A percentile compares a stretch with the other conserved stretches of the same genome.
These are phyloP conservation scores for Trichoderma erinaceum DNA, from an alignment of 495 filamentous ascomycete species.

Conservation along the genomic window DNA sequence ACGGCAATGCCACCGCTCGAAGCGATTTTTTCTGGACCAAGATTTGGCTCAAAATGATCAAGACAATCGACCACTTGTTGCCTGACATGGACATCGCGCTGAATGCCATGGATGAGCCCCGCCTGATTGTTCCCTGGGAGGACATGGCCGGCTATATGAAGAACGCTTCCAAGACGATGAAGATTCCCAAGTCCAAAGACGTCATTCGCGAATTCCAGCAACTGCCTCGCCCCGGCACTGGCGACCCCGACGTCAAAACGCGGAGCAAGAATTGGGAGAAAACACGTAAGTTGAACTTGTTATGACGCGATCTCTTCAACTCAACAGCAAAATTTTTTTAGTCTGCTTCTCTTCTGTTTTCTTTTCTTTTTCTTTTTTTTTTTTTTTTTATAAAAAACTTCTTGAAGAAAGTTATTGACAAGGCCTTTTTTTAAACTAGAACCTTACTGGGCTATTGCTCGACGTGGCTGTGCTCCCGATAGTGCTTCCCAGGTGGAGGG, in stretches of 20 bases:
- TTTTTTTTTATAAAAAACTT: neutral
- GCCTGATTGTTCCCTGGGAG: slow-evolving; percentile 61
- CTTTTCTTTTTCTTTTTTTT: neutral
- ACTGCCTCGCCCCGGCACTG: slow-evolving; percentile 27
- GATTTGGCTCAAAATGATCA: slow-evolving; percentile 53
- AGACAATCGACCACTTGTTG: slow-evolving; percentile 51
- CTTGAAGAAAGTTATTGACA: slow-evolving; percentile 16
- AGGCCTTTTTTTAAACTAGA: slow-evolving; percentile 28
- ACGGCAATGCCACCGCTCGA: slow-evolving; percentile 47
- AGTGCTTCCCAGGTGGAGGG: slow-evolving; percentile 48
- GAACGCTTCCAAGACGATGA: slow-evolving; percentile 45
- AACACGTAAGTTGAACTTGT: slow-evolving; percentile 31
- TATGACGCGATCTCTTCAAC: slow-evolving; percentile 18
- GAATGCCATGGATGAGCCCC: slow-evolving; percentile 64
- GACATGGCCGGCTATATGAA: slow-evolving; percentile 52
- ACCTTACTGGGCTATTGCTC: slow-evolving; percentile 59
- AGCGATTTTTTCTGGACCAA: slow-evolving; percentile 59
- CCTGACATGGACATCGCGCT: slow-evolving; percentile 69
- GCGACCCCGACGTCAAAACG: slow-evolving; percentile 23
- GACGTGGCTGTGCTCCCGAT: slow-evolving; percentile 53
- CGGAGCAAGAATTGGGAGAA: slow-evolving; percentile 37
- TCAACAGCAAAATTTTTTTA: neutral
- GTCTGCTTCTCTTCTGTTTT: neutral
- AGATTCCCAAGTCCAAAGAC: slow-evolving; percentile 29
- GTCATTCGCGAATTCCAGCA: slow-evolving; percentile 31